Evolutionary conservation across 768 basidiomycete genomes (phyloP).

Genomic region (Amanita polypyramis): DNA sequence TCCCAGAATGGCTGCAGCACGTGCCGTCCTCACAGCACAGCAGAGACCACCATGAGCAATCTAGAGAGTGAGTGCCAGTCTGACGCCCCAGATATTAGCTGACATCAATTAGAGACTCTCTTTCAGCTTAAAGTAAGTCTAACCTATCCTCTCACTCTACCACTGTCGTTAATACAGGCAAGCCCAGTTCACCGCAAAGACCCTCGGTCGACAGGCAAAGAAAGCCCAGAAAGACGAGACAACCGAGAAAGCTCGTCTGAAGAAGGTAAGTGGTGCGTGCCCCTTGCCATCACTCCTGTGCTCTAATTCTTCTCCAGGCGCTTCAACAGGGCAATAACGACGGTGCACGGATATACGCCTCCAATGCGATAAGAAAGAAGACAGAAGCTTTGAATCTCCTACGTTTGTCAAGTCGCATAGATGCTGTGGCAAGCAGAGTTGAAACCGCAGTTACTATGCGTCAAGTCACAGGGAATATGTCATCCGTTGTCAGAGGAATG

Average conservation of each 20-base stretch:
- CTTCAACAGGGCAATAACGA: constrained; percentile 95
- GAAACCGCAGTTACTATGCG: constrained; percentile 99
- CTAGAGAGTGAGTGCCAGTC: constrained; percentile 68
- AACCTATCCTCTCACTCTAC: not conserved
- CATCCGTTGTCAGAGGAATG: constrained; percentile 94
- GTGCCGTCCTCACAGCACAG: constrained; percentile 6
- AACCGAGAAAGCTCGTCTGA: constrained; percentile 78
- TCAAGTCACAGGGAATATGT: constrained; percentile 93
- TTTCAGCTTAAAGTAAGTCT: constrained; percentile 87
- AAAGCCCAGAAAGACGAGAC: constrained; percentile 96
- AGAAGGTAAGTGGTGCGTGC: constrained; percentile 55
- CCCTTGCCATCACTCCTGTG: not conserved
- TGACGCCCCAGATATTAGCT: constrained; percentile 14
- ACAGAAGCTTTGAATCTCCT: constrained; percentile 87
- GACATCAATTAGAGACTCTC: constrained; percentile 67
- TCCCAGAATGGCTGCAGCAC: not conserved
- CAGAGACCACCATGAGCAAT: constrained; percentile 49
- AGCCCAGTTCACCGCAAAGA: constrained; percentile 91
- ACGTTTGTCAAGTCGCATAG: constrained; percentile 82
- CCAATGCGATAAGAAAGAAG: constrained; percentile 98
- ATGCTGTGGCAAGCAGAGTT: constrained; percentile 92
- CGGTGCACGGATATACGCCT: constrained; percentile 95
- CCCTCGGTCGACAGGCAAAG: constrained; percentile 87
- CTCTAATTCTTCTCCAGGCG: constrained; percentile 42
- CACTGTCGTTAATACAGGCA: constrained; percentile 5